Evolutionary conservation across 2,329 filamentous ascomycete genomes (phyloP).

Genomic region (Zasmidium cellare): DNA sequence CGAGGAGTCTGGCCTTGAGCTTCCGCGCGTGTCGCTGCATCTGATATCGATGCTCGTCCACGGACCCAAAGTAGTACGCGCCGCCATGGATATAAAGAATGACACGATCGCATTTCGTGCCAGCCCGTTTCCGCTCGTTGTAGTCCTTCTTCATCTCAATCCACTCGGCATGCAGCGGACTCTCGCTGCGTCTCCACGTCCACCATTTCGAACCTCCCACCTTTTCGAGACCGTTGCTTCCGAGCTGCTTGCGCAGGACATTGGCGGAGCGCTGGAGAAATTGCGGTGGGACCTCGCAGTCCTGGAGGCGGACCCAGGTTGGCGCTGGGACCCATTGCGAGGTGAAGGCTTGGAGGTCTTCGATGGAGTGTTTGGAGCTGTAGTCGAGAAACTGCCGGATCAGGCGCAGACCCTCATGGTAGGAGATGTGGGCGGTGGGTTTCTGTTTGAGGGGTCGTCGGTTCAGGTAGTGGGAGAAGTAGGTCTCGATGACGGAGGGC

Average conservation of each 20-base stretch:
- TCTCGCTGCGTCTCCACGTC: slow-evolving; percentile 75
- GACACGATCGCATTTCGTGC: slow-evolving; percentile 64
- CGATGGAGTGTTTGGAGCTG: slow-evolving; percentile 84
- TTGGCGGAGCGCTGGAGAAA: slow-evolving; percentile 66
- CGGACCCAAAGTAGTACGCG: slow-evolving; percentile 92
- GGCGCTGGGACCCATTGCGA: slow-evolving; percentile 88
- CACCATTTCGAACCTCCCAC: slow-evolving; percentile 86
- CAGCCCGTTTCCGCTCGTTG: slow-evolving; percentile 62
- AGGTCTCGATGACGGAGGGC: slow-evolving; percentile 82
- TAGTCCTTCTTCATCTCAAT: slow-evolving; percentile 91
- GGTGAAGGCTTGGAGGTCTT: slow-evolving; percentile 90
- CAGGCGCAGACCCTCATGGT: slow-evolving; percentile 87
- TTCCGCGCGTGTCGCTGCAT: slow-evolving; percentile 95
- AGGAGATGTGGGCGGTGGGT: slow-evolving; percentile 86
- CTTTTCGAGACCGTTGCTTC: slow-evolving; percentile 68
- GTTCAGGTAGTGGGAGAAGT: slow-evolving; percentile 87
- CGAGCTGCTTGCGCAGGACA: slow-evolving; percentile 71
- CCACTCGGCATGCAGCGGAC: slow-evolving; percentile 79
- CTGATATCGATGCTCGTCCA: slow-evolving; percentile 97
- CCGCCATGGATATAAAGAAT: slow-evolving; percentile 96
- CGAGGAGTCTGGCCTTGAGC: slow-evolving; percentile 84
- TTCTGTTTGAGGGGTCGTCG: slow-evolving; percentile 73
- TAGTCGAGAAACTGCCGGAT: slow-evolving; percentile 83
- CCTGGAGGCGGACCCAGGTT: slow-evolving; percentile 79
- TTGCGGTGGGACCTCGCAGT: slow-evolving; percentile 64